These are phyloP conservation scores for Smallanthus sonchifolius DNA, from an alignment of 129 eudicot genomes.

Conservation along the genomic window DNA sequence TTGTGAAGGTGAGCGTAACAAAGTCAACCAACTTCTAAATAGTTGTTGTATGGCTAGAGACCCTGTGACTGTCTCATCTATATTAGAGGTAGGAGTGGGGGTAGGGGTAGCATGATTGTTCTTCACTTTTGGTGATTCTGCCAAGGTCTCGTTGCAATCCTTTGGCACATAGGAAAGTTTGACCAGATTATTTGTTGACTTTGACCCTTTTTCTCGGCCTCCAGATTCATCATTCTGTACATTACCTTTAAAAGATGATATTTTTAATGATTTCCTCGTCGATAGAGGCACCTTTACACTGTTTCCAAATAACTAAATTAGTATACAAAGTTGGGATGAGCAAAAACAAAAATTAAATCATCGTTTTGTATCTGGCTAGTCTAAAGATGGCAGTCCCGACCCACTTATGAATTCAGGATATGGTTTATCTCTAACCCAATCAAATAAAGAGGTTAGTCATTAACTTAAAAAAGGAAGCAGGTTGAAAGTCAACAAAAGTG, in stretches of 20 bases:
- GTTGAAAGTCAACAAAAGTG: neutral
- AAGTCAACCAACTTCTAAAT: slow-evolving; percentile 66
- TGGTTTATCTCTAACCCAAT: neutral
- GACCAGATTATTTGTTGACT: slow-evolving; percentile 47
- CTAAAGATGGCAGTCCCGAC: neutral
- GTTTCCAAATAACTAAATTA: slow-evolving; percentile 20
- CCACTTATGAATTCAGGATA: neutral
- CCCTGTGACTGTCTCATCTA: slow-evolving; percentile 26
- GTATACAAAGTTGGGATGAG: neutral
- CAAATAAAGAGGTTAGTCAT: neutral
- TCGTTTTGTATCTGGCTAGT: neutral
- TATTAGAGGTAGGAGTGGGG: slow-evolving; percentile 21
- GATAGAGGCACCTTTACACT: slow-evolving; percentile 48
- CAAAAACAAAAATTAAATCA: neutral
- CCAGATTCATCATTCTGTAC: slow-evolving; percentile 55
- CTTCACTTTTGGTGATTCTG: slow-evolving; percentile 36
- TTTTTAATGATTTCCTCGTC: slow-evolving; percentile 43
- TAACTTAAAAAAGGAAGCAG: neutral
- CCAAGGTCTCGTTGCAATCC: slow-evolving; percentile 55
- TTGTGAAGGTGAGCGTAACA: slow-evolving; percentile 46
- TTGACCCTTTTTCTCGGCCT: slow-evolving; percentile 48
- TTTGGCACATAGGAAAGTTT: slow-evolving; percentile 56
- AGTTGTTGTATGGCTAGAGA: slow-evolving; percentile 44
- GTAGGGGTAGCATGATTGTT: slow-evolving; percentile 31
- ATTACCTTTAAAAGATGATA: slow-evolving; percentile 64